These are phyloP conservation scores for Codiaeum variegatum DNA, from an alignment of 441 rosid species.

Conservation along the genomic window DNA sequence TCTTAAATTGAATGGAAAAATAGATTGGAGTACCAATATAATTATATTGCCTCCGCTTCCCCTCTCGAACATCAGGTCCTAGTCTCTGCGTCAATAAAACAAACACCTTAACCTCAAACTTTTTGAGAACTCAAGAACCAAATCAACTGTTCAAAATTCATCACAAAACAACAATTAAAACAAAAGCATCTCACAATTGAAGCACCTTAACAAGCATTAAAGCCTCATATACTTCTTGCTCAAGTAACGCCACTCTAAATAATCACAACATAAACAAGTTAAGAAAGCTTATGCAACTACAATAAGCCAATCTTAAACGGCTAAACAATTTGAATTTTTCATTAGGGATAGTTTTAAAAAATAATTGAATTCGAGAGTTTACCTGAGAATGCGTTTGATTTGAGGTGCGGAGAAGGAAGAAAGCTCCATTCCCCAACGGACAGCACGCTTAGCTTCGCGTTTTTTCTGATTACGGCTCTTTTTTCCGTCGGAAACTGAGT, in stretches of 20 bases:
- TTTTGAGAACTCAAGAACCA: neutral
- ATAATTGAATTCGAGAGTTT: neutral
- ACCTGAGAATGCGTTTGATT: slow-evolving; percentile 65
- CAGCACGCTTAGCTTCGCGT: slow-evolving; percentile 82
- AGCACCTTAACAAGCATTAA: slow-evolving; percentile 77
- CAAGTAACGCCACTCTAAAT: slow-evolving; percentile 57
- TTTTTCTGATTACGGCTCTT: slow-evolving; percentile 79
- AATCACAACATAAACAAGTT: neutral
- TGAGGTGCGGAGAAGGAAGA: slow-evolving; percentile 64
- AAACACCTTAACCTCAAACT: slow-evolving; percentile 51
- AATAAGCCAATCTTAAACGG: neutral
- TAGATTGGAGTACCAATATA: slow-evolving; percentile 48
- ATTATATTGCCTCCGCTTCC: slow-evolving; percentile 77
- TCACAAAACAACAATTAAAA: neutral
- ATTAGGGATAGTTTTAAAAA: neutral
- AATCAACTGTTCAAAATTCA: too few relatives aligned
- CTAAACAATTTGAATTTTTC: neutral
- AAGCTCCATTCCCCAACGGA: slow-evolving; percentile 75
- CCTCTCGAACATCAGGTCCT: slow-evolving; percentile 72
- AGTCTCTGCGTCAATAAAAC: slow-evolving; percentile 61
- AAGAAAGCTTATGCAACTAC: neutral
- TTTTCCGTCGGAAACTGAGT: slow-evolving; percentile 43
- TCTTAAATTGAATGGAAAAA: neutral
- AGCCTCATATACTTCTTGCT: slow-evolving; percentile 64
- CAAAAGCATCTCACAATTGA: neutral